Base-by-base conservation (phyloP, 805 yeast species). In the Starmerella bacillaris region DNA sequence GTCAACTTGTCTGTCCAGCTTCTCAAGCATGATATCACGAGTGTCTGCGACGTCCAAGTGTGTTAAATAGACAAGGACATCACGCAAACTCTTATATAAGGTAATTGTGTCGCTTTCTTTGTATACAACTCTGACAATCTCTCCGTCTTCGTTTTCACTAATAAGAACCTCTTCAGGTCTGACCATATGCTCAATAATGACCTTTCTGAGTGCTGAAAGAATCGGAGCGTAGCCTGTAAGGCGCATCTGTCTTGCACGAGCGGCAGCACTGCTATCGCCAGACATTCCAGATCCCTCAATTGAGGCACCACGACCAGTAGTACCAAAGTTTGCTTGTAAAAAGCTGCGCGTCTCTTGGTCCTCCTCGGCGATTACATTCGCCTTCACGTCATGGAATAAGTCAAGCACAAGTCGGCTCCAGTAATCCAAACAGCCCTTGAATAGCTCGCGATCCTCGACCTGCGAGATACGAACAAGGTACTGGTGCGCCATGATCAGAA, bases 141-240 rank as follows among this genome's bases (percentile, higher is more conserved):
- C 98, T 48, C 98, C 98, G 60, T 89, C 99, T 58, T 89, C 99
- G 55, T 86, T 86, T 58, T 89, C 96, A 34, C 84, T 95, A 60
- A 89, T 72, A 38, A 89, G 66, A 37, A 89, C 98, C 60, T 89
- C 99, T 58, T 89, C 98, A 3, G 99, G 99, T 56, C 93, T 74
- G 1, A 80, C 98, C 98, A 89, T 89, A 50, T 78, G 78, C 58
- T 84, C 96, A 50, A 89, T 89, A 53, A 89, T 76, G n/a, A 92
- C 93, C 41, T 77, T 63, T 58, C 99, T 72, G 50, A 89, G 65
- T 51, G 74, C 74, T 3, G 94, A 74, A 47, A 89, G 67, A 29
- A 89, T 64, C 18, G 69, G 68, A n/a, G 72, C 63, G 53, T 89
- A 89, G 35, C 69, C 70, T 58, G 86, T 92, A 54, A 77, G 82